Conservation (phyloP, 495 filamentous ascomycete genomes). For the Recurvomyces mirabilis region DNA sequence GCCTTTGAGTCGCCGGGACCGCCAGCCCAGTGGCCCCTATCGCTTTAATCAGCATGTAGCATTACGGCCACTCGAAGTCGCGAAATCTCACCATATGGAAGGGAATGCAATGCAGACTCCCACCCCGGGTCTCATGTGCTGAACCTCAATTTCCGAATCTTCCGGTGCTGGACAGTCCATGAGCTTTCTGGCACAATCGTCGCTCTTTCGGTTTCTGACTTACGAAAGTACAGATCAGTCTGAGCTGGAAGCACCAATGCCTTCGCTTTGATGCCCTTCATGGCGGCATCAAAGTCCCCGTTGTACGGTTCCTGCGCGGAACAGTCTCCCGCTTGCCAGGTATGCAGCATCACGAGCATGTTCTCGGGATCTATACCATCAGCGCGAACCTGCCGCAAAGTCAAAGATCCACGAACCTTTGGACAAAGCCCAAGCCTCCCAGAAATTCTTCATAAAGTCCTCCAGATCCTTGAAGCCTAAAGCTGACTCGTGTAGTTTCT, state of each 20-base stretch:
- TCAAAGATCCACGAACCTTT: constrained; percentile 47
- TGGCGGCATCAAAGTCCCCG: constrained; percentile 51
- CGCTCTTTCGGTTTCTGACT: no score
- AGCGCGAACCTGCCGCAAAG: constrained; percentile 7
- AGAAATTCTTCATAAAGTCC: constrained; percentile 59
- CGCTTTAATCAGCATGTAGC: no score
- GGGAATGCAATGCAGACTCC: constrained; percentile 48
- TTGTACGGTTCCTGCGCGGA: constrained; percentile 53
- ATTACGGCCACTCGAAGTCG: no score
- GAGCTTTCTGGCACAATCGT: no score
- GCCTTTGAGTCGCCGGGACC: constrained; percentile 52
- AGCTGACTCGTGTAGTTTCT: constrained; percentile 49
- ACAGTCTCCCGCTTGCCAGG: constrained; percentile 63
- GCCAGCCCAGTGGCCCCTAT: constrained; percentile 3
- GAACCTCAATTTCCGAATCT: constrained; percentile 57
- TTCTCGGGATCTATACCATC: constrained; percentile 48
- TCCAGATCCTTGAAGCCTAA: constrained; percentile 54
- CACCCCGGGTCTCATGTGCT: constrained; percentile 49
- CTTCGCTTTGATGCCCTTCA: constrained; percentile 58
- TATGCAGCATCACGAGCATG: constrained; percentile 54
- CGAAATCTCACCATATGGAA: constrained; percentile 41
- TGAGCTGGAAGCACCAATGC: constrained; percentile 52
- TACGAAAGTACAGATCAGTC: constrained; percentile 65
- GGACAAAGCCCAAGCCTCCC: constrained; percentile 58
- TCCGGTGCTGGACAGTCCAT: constrained; percentile 41